phyloP scores from a whole-genome alignment of 2,329 filamentous ascomycete genomes.

The Botrytis sinoallii region DNA sequence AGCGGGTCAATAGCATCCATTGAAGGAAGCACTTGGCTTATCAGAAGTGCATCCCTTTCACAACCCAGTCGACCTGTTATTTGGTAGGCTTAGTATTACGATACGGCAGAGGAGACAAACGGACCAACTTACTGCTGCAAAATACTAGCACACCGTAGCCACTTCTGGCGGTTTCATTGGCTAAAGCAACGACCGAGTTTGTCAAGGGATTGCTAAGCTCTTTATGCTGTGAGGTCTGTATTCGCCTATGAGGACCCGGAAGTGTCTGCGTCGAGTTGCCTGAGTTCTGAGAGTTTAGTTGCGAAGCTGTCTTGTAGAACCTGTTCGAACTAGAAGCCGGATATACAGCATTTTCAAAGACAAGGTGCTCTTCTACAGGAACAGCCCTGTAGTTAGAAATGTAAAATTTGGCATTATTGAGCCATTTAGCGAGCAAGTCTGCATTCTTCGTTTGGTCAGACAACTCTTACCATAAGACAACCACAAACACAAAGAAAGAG shows the following conservation, averaged over 20 bases:
- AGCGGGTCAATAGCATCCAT: conserved; percentile 42
- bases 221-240: conserved; percentile 55
- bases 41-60: conserved; percentile 64
- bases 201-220: conserved; percentile 63
- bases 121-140: conserved; percentile 53
- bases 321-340: conserved; percentile 56
- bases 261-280: conserved; percentile 38
- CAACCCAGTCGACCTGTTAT: conserved; percentile 52
- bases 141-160: conserved; percentile 73
- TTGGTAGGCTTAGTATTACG: background rate
- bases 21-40: conserved; percentile 63
- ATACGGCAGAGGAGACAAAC: background rate
- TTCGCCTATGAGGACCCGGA: conserved; percentile 45
- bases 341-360: conserved; percentile 68
- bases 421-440: conserved; percentile 65
- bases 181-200: conserved; percentile 68
- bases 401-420: conserved; percentile 63
- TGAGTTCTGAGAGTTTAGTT: conserved; percentile 33
- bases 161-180: conserved; percentile 63
- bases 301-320: conserved; percentile 54
- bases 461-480: background rate
- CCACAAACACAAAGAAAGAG: background rate
- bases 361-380: conserved; percentile 72
- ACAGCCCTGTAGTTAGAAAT: conserved; percentile 70
- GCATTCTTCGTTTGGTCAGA: conserved; percentile 55